Evolutionary conservation across 1,284 basidiomycete genomes (phyloP).

Genomic region (Rhodotorula sp.): DNA sequence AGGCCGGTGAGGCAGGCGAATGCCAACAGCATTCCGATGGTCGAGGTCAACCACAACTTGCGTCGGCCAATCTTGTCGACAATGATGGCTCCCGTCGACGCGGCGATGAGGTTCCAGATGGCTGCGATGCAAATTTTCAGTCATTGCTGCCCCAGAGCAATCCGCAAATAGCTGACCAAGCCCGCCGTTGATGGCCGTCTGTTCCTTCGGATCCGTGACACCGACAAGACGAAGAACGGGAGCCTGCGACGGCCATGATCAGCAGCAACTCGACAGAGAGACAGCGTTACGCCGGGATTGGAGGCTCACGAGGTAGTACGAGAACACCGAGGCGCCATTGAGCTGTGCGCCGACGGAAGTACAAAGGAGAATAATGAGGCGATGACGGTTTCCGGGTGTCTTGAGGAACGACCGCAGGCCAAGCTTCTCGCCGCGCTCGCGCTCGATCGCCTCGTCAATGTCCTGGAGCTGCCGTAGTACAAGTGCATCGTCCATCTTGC

Average conservation of each 20-base stretch:
- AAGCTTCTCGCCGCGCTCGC: background rate
- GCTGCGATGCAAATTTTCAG: background rate
- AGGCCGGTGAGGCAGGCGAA: constrained; percentile 57
- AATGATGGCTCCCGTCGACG: background rate
- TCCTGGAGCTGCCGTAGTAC: constrained; percentile 16
- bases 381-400: constrained; percentile 5
- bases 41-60: constrained; percentile 40
- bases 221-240: constrained; percentile 25
- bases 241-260: background rate
- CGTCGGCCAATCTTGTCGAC: constrained; percentile 43
- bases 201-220: constrained; percentile 1
- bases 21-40: constrained; percentile 55
- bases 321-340: constrained; percentile 14
- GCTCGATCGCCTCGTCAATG: constrained; percentile 2
- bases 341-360: background rate
- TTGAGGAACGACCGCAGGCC: background rate
- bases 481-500: constrained; percentile 10
- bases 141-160: background rate
- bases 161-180: background rate
- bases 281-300: background rate
- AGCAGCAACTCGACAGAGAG: background rate
- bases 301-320: constrained; percentile 13
- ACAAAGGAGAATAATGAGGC: constrained; percentile 1
- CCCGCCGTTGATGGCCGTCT: constrained; percentile 3
- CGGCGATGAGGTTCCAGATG: background rate